Base-by-base conservation (phyloP, 495 filamentous ascomycete species). In the Penicillium riverlandense region DNA sequence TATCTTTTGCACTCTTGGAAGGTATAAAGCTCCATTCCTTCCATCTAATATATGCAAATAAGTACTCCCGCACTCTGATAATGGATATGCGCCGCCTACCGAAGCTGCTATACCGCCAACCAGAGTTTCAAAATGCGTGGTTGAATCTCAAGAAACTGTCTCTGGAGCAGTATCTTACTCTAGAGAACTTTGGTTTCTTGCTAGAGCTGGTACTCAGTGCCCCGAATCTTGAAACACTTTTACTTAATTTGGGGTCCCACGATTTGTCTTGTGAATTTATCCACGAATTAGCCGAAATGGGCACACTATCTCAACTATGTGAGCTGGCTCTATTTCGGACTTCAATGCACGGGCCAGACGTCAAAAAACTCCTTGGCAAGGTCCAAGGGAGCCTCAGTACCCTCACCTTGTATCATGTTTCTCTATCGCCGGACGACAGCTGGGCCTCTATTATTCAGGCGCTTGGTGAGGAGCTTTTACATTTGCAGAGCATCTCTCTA, bases 41-140 rank as follows among this genome's bases (percentile, higher is more conserved):
- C 35, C 53, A 62, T 38, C 44, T 62, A 5, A 43, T 62, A 14
- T 62, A 59, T 29, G 50, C 53, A 1, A 57, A 59, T 34, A 50
- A 50, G 29, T 37, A 47, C 13, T 61, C 58, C 8, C 55, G 52
- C 10, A 54, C 58, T 4, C 41, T 61, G n/a, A 47, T 61, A 11
- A 62, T 62, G 55, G 58, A 62, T 40, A 62, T 62, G 58, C 55
- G 58, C 3, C 55, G 58, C 2, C 29, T 62, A 7, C 58, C 58
- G 9, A 62, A 62, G n/a, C 36, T 57, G 5, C 31, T 59, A 7
- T 57, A 58, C 38, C 55, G 52, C n/a, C 55, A 61, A 29, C 58
- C 58, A 0, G 16, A 52, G 49, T 61, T 61, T 8, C 47, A 49
- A 13, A 10, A 35, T 14, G 52, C 48, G 8, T 61, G 58, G 58